Evolutionary conservation across 2,329 filamentous ascomycete genomes (phyloP).

Genomic region (Alternaria triticimaculans): DNA sequence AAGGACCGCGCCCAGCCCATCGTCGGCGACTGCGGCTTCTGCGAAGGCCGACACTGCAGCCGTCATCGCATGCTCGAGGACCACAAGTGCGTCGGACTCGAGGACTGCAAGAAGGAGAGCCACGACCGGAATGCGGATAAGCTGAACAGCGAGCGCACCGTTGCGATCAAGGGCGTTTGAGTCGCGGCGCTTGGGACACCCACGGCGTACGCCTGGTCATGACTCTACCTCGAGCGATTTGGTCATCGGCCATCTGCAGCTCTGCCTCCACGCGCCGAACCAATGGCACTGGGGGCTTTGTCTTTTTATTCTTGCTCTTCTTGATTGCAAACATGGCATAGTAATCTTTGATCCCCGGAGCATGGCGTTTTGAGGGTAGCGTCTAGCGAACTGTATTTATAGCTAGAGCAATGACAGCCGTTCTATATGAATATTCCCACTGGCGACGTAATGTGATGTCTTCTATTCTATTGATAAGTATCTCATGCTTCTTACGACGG

Average conservation of each 20-base stretch:
- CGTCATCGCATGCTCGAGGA: constrained; percentile 94
- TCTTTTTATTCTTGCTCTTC: background rate
- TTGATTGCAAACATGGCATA: background rate
- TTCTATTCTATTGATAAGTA: background rate
- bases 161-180: constrained; percentile 86
- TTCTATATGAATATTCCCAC: background rate
- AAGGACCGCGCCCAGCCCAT: constrained; percentile 87
- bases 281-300: background rate
- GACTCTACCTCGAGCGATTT: background rate
- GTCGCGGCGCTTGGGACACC: background rate
- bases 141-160: constrained; percentile 89
- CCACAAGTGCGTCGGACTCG: constrained; percentile 89
- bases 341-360: constrained; percentile 3
- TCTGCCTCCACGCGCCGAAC: background rate
- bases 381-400: constrained; percentile 1
- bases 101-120: constrained; percentile 97
- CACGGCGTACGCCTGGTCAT: background rate
- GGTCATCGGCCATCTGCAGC: constrained; percentile 9
- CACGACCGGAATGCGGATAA: constrained; percentile 93
- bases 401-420: constrained; percentile 9
- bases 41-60: constrained; percentile 90
- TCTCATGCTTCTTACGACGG: background rate
- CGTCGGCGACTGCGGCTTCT: constrained; percentile 95
- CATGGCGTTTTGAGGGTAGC: constrained; percentile 5
- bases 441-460: background rate